Base-by-base conservation (phyloP, 441 rosid genomes). In the Bocquillonia castaneifolia region DNA sequence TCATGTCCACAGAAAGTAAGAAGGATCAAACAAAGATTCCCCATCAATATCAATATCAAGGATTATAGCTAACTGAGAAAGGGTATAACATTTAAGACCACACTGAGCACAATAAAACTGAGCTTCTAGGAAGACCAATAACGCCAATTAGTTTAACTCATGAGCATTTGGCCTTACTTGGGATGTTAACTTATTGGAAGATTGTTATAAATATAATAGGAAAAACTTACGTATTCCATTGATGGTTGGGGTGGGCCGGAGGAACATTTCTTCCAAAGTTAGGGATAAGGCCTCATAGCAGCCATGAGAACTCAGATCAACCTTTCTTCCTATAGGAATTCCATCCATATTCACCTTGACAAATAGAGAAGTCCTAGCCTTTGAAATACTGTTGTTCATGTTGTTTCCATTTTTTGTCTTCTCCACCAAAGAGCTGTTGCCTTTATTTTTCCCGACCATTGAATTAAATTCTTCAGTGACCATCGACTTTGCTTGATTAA, bases 341-440 rank as follows among this genome's bases (percentile, higher is more conserved):
- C 97, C 96, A 79, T 90, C 93, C 99, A 93, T 88, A 63, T 87
- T 89, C 76, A 93, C 97, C 78, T 93, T 93, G 73, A 93, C 93
- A 76, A 83, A 91, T 48, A 79, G 78, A 15, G 96, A 85, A 68
- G 50, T 79, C 69, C 81, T 80, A 53, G 70, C 60, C 74, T 79
- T 80, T 45, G 72, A 76, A 77, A 71, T 69, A 31, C 64, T 45
- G 45, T 42, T 52, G 56, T 59, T 78, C 56, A 59, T 67, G 55
- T 68, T 67, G 70, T 64, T 64, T 69, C 44, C 66, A 63, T 63
- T 69, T 44, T 54, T 47, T 22, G 39, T 47, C 68, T 74, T 77
- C 40, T 77, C 82, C 31, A 70, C 67, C 44, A 55, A 50, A 61
- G 72, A 13, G 32, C 66, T 74, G 58, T 73, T 77, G 75, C 50